These are phyloP conservation scores for Phytophthora hibernalis DNA, from an alignment of 352 stramenopile genomes.

Conservation along the genomic window DNA sequence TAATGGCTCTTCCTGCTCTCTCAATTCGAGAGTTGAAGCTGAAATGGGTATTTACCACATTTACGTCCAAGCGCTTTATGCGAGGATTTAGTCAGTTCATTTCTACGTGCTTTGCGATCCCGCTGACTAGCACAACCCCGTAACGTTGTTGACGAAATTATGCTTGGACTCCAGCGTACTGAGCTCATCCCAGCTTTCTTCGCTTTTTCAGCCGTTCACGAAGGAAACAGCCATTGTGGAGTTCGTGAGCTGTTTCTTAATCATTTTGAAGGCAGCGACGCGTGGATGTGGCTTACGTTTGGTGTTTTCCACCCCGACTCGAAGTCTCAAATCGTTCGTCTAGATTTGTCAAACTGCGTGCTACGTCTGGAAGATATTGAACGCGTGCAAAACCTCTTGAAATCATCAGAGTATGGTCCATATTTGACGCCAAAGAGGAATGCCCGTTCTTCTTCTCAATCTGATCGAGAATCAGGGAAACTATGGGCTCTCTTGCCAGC, in stretches of 20 bases:
- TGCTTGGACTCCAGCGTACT: slow-evolving; percentile 42
- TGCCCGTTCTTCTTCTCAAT: background rate
- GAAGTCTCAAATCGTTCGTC: slow-evolving; percentile 15
- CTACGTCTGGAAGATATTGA: slow-evolving; percentile 39
- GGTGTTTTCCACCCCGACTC: slow-evolving; percentile 37
- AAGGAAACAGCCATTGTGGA: slow-evolving; percentile 1
- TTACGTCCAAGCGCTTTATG: slow-evolving; percentile 9
- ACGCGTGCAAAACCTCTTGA: slow-evolving; percentile 21
- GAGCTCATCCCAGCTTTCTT: slow-evolving; percentile 36
- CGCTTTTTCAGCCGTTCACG: slow-evolving; percentile 49
- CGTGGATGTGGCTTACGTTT: slow-evolving; percentile 53
- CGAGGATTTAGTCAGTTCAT: slow-evolving; percentile 35
- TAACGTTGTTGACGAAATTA: slow-evolving; percentile 21
- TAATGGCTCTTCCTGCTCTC: slow-evolving; percentile 2
- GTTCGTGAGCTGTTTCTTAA: slow-evolving; percentile 43
- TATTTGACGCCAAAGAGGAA: slow-evolving; percentile 14
- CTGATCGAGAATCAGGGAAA: background rate
- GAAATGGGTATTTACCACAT: slow-evolving; percentile 27
- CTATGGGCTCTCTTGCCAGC: slow-evolving; percentile 24
- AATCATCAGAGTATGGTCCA: slow-evolving; percentile 5
- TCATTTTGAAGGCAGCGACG: slow-evolving; percentile 32
- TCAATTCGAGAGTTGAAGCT: slow-evolving; percentile 38
- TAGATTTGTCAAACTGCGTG: slow-evolving; percentile 55
- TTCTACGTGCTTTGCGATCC: slow-evolving; percentile 35
- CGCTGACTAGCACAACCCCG: background rate